phyloP scores from a whole-genome alignment of 73 alveolate genomes.

The Stentor coeruleus region DNA sequence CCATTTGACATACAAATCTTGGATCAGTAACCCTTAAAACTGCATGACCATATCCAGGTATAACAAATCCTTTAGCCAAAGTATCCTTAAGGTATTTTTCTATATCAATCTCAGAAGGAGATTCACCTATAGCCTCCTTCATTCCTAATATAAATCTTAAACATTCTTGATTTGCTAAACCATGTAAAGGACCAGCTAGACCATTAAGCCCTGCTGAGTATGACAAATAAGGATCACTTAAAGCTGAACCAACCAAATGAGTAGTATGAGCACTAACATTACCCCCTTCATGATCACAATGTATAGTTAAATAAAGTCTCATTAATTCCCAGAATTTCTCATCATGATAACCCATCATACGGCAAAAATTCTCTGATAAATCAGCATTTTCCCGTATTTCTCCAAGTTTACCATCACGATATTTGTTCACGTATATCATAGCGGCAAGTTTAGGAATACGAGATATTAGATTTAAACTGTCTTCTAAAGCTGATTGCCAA shows the following conservation, averaged over 20 bases:
- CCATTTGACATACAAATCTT: slow-evolving; percentile 57
- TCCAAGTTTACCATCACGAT: slow-evolving; percentile 46
- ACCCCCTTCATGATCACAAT: slow-evolving; percentile 90
- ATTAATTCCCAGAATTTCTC: slow-evolving; percentile 61
- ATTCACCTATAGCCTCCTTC: too few species aligned
- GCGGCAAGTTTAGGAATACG: slow-evolving; percentile 78
- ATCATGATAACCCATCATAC: slow-evolving; percentile 64
- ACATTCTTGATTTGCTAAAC: too few species aligned
- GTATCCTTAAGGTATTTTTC: too few species aligned
- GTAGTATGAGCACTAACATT: slow-evolving; percentile 84
- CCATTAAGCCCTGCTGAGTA: slow-evolving; percentile 83
- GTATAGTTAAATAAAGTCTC: slow-evolving; percentile 68
- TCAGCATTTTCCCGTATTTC: slow-evolving; percentile 33
- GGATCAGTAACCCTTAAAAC: slow-evolving; percentile 95
- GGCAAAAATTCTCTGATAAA: slow-evolving; percentile 61
- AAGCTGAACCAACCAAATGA: slow-evolving; percentile 73
- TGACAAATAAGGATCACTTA: slow-evolving; percentile 72
- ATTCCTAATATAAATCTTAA: too few species aligned
- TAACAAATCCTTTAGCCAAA: slow-evolving; percentile 40
- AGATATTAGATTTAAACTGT: slow-evolving; percentile 65
- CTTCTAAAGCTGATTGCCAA: slow-evolving; percentile 80
- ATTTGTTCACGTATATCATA: slow-evolving; percentile 56
- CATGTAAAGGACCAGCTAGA: slow-evolving; percentile 91
- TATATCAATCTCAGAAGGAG: too few species aligned
- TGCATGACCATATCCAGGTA: slow-evolving; percentile 94